Conservation (phyloP, 1,284 basidiomycete species). For the Marasmius oreades region DNA sequence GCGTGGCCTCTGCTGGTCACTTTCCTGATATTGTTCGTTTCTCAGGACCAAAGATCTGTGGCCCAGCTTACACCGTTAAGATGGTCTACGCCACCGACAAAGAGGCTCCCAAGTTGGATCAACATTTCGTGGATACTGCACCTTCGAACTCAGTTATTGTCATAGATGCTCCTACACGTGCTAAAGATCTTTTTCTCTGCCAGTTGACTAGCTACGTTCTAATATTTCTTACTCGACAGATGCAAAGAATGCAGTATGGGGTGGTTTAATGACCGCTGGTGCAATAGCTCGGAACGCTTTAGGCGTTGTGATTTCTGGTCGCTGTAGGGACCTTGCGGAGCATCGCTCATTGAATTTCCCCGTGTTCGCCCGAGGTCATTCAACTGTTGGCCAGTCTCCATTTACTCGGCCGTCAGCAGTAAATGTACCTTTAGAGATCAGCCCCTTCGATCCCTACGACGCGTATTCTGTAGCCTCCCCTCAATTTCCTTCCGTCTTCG, state of each 20-base stretch:
- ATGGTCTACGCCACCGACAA: slow-evolving; percentile 72
- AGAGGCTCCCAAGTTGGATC: slow-evolving; percentile 60
- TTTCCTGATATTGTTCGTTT: slow-evolving; percentile 75
- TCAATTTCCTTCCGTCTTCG: slow-evolving; percentile 50
- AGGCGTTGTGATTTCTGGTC: slow-evolving; percentile 81
- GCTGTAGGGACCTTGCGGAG: slow-evolving; percentile 81
- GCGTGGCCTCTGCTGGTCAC: slow-evolving; percentile 71
- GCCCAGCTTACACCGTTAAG: slow-evolving; percentile 88
- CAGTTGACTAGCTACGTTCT: slow-evolving; percentile 10
- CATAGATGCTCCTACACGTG: slow-evolving; percentile 75
- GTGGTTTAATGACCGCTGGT: slow-evolving; percentile 87
- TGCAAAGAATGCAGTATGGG: slow-evolving; percentile 85
- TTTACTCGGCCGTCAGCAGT: slow-evolving; percentile 84
- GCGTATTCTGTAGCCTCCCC: background rate
- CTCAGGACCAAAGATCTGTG: slow-evolving; percentile 44
- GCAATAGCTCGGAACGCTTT: slow-evolving; percentile 65
- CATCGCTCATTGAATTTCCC: slow-evolving; percentile 68
- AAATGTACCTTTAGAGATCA: slow-evolving; percentile 71
- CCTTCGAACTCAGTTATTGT: slow-evolving; percentile 69
- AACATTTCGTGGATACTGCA: slow-evolving; percentile 86
- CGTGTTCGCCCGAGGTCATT: slow-evolving; percentile 78
- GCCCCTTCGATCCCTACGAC: slow-evolving; percentile 22
- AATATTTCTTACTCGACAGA: slow-evolving; percentile 38
- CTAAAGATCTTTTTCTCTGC: slow-evolving; percentile 15
- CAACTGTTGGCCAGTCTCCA: slow-evolving; percentile 84